Evolutionary conservation across 176 grass and related monocot genomes (phyloP), one percentile per base, ranked within the genome.

Genomic region (Triticum turgidum): DNA sequence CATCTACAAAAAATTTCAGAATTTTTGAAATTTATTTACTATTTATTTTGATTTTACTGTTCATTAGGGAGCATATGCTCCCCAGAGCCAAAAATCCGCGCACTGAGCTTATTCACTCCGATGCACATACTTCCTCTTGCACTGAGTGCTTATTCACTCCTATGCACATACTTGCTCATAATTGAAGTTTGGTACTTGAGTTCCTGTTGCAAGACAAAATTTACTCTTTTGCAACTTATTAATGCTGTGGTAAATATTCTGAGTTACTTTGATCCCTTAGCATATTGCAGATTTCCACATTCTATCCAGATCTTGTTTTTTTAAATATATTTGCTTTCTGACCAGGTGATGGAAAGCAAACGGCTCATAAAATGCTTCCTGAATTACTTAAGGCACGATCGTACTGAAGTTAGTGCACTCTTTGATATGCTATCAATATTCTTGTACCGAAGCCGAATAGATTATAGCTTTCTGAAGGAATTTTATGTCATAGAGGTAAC

Each of bases 371-470:
- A 99, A 92, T 96, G 97, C 85, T 99, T 99, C 77, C 87, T 99
- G 44, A 99, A 96, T 89, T 99, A 96, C 61, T 83, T 94, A 49
- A 92, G 97, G 91, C 97, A 99, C 29, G 94, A 99, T 73, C 80
- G 85, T 44, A 81, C 83, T 65, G 97, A 99, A 89, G 92, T 99
- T 85, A 90, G 92, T 76, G 94, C 94, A 51, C 97, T 99, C 78
- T 99, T 99, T 73, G 97, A 99, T 84, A 99, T 99, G 94, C 85
- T 99, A 80, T 99, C 97, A 38, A 96, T 99, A 83, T 99, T 99
- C 92, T 91, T 96, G 84, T 94, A 94, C 82, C 94, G 93, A 27
- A 99, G 94, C 74, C 94, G 97, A 67, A 94, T 99, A 61, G 97
- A 99, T 84, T 96, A 99, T 87, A 96, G 92, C 52, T 99, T 96